Evolutionary conservation across 2,329 filamentous ascomycete species (phyloP).

Genomic region (Fusarium transvaalense): DNA sequence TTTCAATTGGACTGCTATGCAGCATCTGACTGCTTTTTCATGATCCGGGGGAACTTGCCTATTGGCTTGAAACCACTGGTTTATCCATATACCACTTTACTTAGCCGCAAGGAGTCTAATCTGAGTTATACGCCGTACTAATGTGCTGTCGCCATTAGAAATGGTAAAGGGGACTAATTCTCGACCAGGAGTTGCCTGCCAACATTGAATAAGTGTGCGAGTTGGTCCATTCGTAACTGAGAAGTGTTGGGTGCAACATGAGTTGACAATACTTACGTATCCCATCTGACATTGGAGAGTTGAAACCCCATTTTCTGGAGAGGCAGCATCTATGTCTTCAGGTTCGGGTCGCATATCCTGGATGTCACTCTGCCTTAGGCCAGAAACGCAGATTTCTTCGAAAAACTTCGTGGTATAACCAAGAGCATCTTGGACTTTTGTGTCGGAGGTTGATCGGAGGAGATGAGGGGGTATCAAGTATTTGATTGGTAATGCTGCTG

Average conservation of each 20-base stretch:
- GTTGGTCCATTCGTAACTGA: no score
- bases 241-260: not conserved
- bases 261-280: constrained; percentile 21
- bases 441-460: not conserved
- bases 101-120: no score
- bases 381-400: constrained; percentile 2
- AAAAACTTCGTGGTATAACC: not conserved
- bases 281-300: not conserved
- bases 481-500: not conserved
- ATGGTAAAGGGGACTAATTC: no score
- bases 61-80: no score
- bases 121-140: no score
- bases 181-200: no score
- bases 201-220: no score
- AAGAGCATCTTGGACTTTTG: not conserved
- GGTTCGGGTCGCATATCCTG: not conserved
- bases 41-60: no score
- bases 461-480: not conserved
- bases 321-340: rapidly evolving
- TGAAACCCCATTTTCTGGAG: constrained; percentile 11
- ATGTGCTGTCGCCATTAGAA: no score
- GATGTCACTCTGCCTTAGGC: constrained; percentile 9
- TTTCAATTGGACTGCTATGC: no score
- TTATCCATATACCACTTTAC: no score
- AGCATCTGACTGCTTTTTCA: no score